phyloP scores from a whole-genome alignment of 257 asterid genomes.

The Solanum virginianum region DNA sequence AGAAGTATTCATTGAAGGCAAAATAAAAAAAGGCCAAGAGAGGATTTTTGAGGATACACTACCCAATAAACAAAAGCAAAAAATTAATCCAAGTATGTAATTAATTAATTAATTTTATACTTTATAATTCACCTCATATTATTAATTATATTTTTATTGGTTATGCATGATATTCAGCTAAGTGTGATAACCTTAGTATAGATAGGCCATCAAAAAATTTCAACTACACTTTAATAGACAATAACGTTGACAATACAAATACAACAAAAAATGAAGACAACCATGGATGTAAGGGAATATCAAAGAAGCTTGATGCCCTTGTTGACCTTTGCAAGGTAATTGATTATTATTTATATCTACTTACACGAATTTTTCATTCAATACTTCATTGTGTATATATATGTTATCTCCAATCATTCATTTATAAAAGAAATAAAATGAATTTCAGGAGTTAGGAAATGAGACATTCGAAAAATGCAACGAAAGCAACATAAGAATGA shows the following conservation, averaged over 20 bases:
- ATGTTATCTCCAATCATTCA: too few relatives aligned
- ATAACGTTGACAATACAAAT: neutral
- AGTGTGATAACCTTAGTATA: neutral
- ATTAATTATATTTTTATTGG: neutral
- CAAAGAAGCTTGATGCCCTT: neutral
- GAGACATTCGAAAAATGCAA: neutral
- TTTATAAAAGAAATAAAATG: too few relatives aligned
- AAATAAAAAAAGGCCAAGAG: neutral
- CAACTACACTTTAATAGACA: too few relatives aligned
- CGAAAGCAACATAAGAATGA: neutral
- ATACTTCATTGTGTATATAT: neutral
- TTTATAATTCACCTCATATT: neutral
- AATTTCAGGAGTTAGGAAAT: neutral
- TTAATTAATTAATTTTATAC: neutral
- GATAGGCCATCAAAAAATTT: neutral
- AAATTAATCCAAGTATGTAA: neutral
- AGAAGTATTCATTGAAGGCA: neutral
- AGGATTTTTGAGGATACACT: neutral
- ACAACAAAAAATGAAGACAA: neutral
- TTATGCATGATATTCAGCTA: neutral
- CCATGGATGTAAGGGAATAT: neutral
- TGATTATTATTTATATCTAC: neutral
- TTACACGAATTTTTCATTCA: neutral
- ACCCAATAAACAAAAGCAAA: neutral
- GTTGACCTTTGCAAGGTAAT: neutral